Evolutionary conservation across 805 yeast species (phyloP).

Genomic region (Kluyveromyces lactis): DNA sequence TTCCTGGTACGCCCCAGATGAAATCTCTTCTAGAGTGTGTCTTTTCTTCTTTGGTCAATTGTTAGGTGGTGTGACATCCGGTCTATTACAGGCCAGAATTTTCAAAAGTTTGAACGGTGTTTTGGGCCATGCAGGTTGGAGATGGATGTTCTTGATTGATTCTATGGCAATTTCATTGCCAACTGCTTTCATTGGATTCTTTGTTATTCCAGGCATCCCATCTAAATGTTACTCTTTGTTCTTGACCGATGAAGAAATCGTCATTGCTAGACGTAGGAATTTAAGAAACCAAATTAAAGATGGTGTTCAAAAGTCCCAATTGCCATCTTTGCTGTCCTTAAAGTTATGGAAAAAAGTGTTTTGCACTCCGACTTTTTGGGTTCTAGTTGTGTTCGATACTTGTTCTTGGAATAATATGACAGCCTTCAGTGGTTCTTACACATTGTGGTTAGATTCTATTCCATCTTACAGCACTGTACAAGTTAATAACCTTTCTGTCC

Average conservation of each 20-base stretch:
- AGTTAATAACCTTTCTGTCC: conserved; percentile 42
- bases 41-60: conserved; percentile 48
- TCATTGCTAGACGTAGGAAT: conserved; percentile 39
- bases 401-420: conserved; percentile 58
- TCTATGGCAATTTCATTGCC: conserved; percentile 43
- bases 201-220: conserved; percentile 53
- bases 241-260: conserved; percentile 50
- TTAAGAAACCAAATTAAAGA: conserved; percentile 31
- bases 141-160: conserved; percentile 61
- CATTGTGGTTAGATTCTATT: conserved; percentile 53
- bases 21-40: conserved; percentile 55
- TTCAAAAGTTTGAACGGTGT: conserved; percentile 35
- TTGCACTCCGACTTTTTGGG: conserved; percentile 47
- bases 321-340: conserved; percentile 29
- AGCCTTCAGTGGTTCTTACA: conserved; percentile 46
- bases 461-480: conserved; percentile 35
- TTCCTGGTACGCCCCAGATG: conserved; percentile 51
- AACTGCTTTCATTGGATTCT: conserved; percentile 41
- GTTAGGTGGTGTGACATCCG: conserved; percentile 45
- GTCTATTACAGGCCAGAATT: conserved; percentile 41
- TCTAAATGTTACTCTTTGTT: conserved; percentile 46
- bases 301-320: conserved; percentile 21
- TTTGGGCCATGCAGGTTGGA: conserved; percentile 49
- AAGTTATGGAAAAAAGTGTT: conserved; percentile 46
- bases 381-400: conserved; percentile 44